Base-by-base conservation (phyloP, 202 grass and related monocot species). In the Digitaria exilis region DNA sequence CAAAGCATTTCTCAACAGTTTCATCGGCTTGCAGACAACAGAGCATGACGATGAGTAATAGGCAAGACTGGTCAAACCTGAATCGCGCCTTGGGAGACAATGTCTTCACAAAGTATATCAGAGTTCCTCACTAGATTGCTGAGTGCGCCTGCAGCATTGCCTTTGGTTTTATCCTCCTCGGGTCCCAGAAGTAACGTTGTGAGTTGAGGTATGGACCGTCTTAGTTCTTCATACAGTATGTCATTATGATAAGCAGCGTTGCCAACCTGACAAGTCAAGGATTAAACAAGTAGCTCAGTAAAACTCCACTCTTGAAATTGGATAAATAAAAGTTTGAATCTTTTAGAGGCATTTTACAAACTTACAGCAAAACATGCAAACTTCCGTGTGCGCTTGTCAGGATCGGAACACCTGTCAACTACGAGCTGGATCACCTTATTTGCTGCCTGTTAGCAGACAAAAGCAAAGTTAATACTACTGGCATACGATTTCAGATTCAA, bases 201-300 rank as follows among this genome's bases (percentile, higher is more conserved):
- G 34, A 98, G 82, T 71, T 91, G 95, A 91, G 92, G 92, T 86
- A 98, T 91, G 55, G 90, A 94, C 51, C 74, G 80, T 70, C 90
- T 74, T 15, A 98, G 88, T 52, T 91, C 85, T 87, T 98, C 92
- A 71, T 98, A 98, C 24, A 98, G 82, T 80, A 66, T 79, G 56
- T 93, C 95, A 83, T 98, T 98, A 85, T 95, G 95, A 78, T 98
- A 98, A 75, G 95, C 95, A 79, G 92, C 95, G 87, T 98, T 98
- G 37, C 92, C 92, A 51, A 98, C 90, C 95, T 31, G 30, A 3
- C 0, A 30, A 1, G 2, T 9, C 22, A 59, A 60, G 34, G 78
- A 9, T 31, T 37, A 46, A 63, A 35, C 19, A 63, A 41, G 31
- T 37, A 62, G 0, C 19, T 76, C 42, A 30, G 75, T 5, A 3